A percentile compares a stretch with the other conserved stretches of the same genome.
Conservation (phyloP, 495 filamentous ascomycete species). For the Mytilinidion resinicola region DNA sequence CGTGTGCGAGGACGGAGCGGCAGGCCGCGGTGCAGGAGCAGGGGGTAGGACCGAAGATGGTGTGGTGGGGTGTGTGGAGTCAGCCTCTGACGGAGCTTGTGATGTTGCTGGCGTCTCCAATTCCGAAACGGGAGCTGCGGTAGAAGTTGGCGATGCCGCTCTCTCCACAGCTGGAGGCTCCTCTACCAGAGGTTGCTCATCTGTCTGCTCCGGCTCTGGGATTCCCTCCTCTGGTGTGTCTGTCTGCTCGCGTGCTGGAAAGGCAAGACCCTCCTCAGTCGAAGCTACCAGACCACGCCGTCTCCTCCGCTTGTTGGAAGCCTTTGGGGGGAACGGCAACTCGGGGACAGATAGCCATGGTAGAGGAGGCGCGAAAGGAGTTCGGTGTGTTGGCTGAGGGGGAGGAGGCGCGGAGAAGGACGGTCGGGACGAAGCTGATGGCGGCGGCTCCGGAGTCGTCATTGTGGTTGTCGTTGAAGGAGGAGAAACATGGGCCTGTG, state of each 20-base stretch:
- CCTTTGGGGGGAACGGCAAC: constrained; percentile 54
- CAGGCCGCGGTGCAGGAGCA: constrained; percentile 8
- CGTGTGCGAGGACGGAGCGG: constrained; percentile 14
- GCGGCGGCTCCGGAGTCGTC: constrained; percentile 19
- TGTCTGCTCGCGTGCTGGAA: constrained; percentile 43
- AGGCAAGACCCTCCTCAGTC: constrained; percentile 40
- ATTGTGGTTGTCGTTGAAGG: constrained; percentile 12
- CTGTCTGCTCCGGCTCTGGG: constrained; percentile 31
- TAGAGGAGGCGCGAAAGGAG: constrained; percentile 60
- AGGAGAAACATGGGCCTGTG: constrained; percentile 23
- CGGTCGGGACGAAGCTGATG: constrained; percentile 14
- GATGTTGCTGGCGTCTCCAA: constrained; percentile 64
- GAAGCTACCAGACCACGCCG: constrained; percentile 37
- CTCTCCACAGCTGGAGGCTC: constrained; percentile 2
- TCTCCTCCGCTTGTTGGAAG: constrained; percentile 39
- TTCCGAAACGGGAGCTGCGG: constrained; percentile 43
- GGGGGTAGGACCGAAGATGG: constrained; percentile 51
- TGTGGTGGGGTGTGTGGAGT: constrained; percentile 65
- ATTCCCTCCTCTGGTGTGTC: constrained; percentile 22
- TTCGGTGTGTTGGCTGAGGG: constrained; percentile 22
- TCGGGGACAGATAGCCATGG: constrained; percentile 78
- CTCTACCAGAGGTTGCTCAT: constrained; percentile 23
- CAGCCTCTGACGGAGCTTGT: constrained; percentile 57
- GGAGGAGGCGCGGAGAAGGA: constrained; percentile 23
- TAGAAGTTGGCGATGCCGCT: constrained; percentile 32